Evolutionary conservation across 192 early-diverging fungal genomes (phyloP), one percentile per base, ranked within the genome.

Genomic region (Coemansia sp.): DNA sequence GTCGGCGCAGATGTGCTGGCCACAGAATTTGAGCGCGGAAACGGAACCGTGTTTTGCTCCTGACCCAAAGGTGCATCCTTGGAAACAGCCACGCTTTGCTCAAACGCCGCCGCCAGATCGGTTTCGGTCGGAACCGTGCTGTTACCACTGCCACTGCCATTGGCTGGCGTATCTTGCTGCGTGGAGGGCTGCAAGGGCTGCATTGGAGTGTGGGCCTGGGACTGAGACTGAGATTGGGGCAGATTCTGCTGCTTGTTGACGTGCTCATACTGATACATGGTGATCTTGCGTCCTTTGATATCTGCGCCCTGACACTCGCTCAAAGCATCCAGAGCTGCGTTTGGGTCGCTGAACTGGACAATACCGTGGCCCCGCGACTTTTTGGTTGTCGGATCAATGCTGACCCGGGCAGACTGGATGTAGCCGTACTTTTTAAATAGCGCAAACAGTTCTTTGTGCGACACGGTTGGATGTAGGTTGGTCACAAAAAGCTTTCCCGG

Each of bases 401-500:
- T 84, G 51, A 84, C 75, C 12, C 75, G 65, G 11, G 83, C 83
- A 7, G 83, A 78, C 68, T 77, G 78, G 38, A 84, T 80, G 48
- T 81, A 84, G 0, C 83, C 83, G 69, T 78, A 84, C 51, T 77
- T 76, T 71, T 84, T 84, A 56, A 84, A 84, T 56, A 75, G 66
- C 34, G 75, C 71, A 75, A 84, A 84, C 64, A 84, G 69, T 61
- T 84, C 83, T 56, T 73, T 72, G 78, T 84, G 83, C 40, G 77
- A 80, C 20, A 84, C 83, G 2, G 75, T 80, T 14, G 68, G 66
- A 48, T 84, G 83, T 48, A 84, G 75, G 22, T 77, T 77, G 29
- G 75, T 84, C 38, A 84, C 73, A 73, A 84, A 84, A 22, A 84
- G 68, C 72, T 84, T 84, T 12, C 77, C 75, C 1, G 80, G 80